phyloP scores from a whole-genome alignment of 371 early-diverging fungal species.

The Apophysomyces trapeziformis region DNA sequence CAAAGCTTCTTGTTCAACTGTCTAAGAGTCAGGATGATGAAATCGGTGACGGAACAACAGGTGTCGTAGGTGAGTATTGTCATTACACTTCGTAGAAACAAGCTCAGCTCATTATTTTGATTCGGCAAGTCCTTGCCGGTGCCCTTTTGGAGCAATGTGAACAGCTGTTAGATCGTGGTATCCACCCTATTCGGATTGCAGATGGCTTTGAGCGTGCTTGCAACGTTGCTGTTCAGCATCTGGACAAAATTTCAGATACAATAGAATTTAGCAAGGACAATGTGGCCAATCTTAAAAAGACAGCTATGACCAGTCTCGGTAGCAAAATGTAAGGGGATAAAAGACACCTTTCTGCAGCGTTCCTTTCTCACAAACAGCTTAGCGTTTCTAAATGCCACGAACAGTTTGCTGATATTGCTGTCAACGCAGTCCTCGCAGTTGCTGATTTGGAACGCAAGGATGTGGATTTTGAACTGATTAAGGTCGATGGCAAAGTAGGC shows the following conservation, averaged over 20 bases:
- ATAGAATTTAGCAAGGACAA: slow-evolving; percentile 83
- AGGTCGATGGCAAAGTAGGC: slow-evolving; percentile 97
- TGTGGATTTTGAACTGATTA: slow-evolving; percentile 99
- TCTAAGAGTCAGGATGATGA: slow-evolving; percentile 99
- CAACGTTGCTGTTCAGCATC: slow-evolving; percentile 83
- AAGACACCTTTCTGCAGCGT: background rate
- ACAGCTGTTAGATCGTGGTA: slow-evolving; percentile 91
- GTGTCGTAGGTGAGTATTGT: slow-evolving; percentile 86
- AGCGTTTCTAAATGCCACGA: slow-evolving; percentile 97
- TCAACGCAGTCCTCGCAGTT: slow-evolving; percentile 95
- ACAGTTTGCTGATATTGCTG: slow-evolving; percentile 95
- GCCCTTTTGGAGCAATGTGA: slow-evolving; percentile 97
- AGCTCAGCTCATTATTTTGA: background rate
- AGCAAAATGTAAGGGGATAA: slow-evolving; percentile 87
- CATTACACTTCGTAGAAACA: no score
- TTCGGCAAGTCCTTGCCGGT: slow-evolving; percentile 88
- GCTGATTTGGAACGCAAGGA: slow-evolving; percentile 98
- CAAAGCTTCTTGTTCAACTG: slow-evolving; percentile 95
- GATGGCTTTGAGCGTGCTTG: slow-evolving; percentile 98
- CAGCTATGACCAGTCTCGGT: slow-evolving; percentile 96
- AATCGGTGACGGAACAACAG: slow-evolving; percentile 99
- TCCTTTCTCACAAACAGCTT: background rate
- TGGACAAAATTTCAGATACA: slow-evolving; percentile 91
- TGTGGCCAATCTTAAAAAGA: slow-evolving; percentile 86
- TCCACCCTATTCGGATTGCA: slow-evolving; percentile 98